phyloP scores from a whole-genome alignment of 768 basidiomycete species.

The Punctularia strigosozonata region DNA sequence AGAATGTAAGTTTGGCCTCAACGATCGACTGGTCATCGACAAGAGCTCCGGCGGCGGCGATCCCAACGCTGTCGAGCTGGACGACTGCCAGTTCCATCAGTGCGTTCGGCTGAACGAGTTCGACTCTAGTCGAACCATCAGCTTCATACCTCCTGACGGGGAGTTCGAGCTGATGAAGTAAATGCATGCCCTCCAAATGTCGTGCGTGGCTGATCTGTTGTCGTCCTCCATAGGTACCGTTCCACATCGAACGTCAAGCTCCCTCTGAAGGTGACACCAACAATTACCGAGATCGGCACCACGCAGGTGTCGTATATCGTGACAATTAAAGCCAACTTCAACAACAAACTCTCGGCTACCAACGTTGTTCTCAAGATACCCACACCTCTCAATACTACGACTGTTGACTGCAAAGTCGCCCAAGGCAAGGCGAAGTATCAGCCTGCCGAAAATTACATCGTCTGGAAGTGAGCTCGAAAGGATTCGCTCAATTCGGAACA shows the following conservation, averaged over 20 bases:
- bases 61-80: conserved; percentile 80
- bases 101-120: conserved; percentile 94
- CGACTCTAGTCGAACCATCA: conserved; percentile 87
- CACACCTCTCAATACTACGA: conserved; percentile 90
- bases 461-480: conserved; percentile 86
- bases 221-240: conserved; percentile 56
- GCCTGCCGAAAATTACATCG: conserved; percentile 88
- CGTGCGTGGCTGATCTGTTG: conserved; percentile 1
- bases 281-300: conserved; percentile 88
- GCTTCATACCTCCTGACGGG: conserved; percentile 95
- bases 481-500: conserved; percentile 1
- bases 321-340: conserved; percentile 81
- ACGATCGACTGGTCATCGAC: conserved; percentile 96
- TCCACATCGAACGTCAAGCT: conserved; percentile 94
- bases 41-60: conserved; percentile 48
- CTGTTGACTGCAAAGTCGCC: conserved; percentile 83
- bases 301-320: conserved; percentile 86
- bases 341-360: conserved; percentile 84
- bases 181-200: too few relatives aligned
- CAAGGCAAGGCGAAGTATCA: conserved; percentile 96
- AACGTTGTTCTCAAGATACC: conserved; percentile 91
- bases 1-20: conserved; percentile 97
- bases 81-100: conserved; percentile 98
- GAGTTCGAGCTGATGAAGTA: conserved; percentile 98
- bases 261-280: conserved; percentile 80